phyloP scores from a whole-genome alignment of 176 grass and related monocot species.

The Oryza glumipatula region DNA sequence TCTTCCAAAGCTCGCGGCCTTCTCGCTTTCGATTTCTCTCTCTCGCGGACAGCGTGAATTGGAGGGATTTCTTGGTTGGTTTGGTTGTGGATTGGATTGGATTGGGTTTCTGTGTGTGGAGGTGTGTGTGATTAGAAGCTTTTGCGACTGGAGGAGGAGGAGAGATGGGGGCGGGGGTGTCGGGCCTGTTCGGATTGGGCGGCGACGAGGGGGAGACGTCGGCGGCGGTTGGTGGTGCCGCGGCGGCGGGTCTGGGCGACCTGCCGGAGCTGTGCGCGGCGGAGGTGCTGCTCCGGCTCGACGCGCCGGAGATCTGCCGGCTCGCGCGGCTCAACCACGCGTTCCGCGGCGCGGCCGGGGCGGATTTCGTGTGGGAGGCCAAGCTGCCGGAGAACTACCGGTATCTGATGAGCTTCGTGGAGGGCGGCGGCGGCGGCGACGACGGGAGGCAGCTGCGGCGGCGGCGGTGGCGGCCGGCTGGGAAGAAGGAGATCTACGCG shows the following conservation, averaged over 20 bases:
- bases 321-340: conserved; percentile 67
- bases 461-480: conserved; percentile 20
- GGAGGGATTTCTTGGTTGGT: conserved; percentile 26
- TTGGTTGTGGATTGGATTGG: neutral
- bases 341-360: conserved; percentile 72
- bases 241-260: conserved; percentile 65
- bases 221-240: neutral
- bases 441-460: conserved; percentile 28
- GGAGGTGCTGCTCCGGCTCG: conserved; percentile 65
- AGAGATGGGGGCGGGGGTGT: conserved; percentile 75
- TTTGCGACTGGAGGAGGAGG: conserved; percentile 57
- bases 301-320: conserved; percentile 81
- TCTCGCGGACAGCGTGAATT: neutral
- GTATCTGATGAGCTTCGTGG: conserved; percentile 65
- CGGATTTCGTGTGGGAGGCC: conserved; percentile 87
- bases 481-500: conserved; percentile 87
- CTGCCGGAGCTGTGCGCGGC: conserved; percentile 87
- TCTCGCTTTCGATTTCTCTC: neutral
- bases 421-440: conserved; percentile 35
- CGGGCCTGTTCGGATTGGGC: conserved; percentile 55
- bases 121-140: neutral
- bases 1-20: neutral
- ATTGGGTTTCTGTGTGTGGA: neutral
- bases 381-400: conserved; percentile 86
- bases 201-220: neutral